phyloP scores from a whole-genome alignment of 805 yeast genomes.

The Yarrowia divulgata region DNA sequence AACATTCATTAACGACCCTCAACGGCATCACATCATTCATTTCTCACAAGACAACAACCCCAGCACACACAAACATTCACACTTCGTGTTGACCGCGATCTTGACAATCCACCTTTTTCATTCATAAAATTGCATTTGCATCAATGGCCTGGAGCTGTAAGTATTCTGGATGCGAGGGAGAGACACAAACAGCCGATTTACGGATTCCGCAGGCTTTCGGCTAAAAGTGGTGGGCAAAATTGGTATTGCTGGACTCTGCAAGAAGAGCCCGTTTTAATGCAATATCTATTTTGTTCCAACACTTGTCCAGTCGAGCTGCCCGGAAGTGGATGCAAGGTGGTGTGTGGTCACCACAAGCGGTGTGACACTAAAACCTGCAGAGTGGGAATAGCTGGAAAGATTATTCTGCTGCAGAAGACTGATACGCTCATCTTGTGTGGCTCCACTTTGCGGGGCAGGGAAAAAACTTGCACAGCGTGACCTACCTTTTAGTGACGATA shows the following conservation, averaged over 20 bases:
- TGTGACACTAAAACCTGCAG: constrained; percentile 14
- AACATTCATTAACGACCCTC: constrained; percentile 34
- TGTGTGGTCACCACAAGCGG: not conserved
- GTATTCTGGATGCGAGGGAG: not conserved
- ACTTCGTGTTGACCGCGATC: constrained; percentile 30
- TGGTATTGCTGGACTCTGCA: not conserved
- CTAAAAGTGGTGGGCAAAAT: not conserved
- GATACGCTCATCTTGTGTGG: not conserved
- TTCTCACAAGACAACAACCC: not conserved
- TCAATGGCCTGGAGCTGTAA: constrained; percentile 40
- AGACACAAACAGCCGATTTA: not conserved
- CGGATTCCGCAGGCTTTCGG: not conserved
- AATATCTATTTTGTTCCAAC: not conserved
- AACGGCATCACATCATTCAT: constrained; percentile 20
- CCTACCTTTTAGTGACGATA: constrained; percentile 22
- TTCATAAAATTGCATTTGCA: constrained; percentile 38
- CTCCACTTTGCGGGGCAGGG: not conserved
- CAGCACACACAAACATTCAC: constrained; percentile 5
- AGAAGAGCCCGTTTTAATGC: not conserved
- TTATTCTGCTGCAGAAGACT: not conserved
- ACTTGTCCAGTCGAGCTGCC: not conserved
- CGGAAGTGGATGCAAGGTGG: not conserved
- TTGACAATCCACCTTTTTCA: constrained; percentile 11
- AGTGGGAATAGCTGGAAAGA: not conserved
- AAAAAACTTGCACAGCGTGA: constrained; percentile 33